Evolutionary conservation across 2,329 filamentous ascomycete species (phyloP).

Genomic region (Lachnellula subtilissima): DNA sequence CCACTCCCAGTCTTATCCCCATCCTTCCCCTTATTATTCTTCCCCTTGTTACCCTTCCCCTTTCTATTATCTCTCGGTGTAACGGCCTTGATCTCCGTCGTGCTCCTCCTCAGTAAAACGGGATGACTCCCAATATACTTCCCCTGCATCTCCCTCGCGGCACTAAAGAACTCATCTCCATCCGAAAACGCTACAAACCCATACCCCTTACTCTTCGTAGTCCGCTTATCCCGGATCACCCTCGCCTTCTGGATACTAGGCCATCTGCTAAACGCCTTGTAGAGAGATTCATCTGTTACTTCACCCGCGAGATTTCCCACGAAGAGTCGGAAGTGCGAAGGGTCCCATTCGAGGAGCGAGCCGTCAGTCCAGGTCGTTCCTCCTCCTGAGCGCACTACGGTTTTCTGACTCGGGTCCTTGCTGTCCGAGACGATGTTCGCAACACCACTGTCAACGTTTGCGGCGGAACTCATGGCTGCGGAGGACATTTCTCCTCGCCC

Average conservation of each 20-base stretch:
- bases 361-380: constrained; percentile 91
- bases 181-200: constrained; percentile 96
- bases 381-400: constrained; percentile 81
- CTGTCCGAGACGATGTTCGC: constrained; percentile 36
- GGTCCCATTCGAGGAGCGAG: constrained; percentile 90
- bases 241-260: constrained; percentile 85
- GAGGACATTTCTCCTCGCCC: constrained; percentile 54
- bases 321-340: constrained; percentile 87
- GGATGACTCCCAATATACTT: constrained; percentile 99
- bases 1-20: constrained; percentile 42
- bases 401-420: constrained; percentile 66
- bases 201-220: constrained; percentile 92
- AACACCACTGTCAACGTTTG: constrained; percentile 43
- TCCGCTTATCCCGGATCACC: constrained; percentile 91
- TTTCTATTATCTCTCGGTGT: constrained; percentile 60
- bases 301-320: constrained; percentile 96
- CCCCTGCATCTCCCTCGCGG: constrained; percentile 96
- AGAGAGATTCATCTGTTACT: constrained; percentile 89
- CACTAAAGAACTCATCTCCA: constrained; percentile 93
- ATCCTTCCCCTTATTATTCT: constrained; percentile 34
- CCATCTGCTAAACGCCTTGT: constrained; percentile 91
- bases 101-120: constrained; percentile 79
- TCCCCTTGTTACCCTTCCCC: constrained; percentile 36
- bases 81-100: constrained; percentile 81
- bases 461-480: constrained; percentile 50